Evolutionary conservation across 2,329 filamentous ascomycete species (phyloP).

Genomic region (Alternaria sp.): DNA sequence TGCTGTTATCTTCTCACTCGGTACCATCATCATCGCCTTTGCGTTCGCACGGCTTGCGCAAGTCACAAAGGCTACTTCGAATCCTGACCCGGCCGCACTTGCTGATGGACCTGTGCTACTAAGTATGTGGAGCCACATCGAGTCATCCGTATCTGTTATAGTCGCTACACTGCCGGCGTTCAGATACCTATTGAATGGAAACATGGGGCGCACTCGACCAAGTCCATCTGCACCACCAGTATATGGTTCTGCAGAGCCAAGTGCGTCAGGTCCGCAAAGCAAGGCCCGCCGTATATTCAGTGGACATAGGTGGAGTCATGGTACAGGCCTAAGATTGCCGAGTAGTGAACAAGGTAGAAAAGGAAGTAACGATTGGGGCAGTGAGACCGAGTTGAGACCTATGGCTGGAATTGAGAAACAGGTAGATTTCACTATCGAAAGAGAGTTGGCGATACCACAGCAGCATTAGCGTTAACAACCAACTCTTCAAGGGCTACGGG

Average conservation of each 20-base stretch:
- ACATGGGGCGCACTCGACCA: not conserved
- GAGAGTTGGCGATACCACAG: not conserved
- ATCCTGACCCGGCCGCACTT: not conserved
- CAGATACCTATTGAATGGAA: no score
- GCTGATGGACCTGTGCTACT: no score
- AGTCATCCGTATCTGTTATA: no score
- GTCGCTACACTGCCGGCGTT: no score
- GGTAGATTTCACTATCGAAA: not conserved
- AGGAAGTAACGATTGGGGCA: not conserved
- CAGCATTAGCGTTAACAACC: accelerated
- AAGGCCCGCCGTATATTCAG: not conserved
- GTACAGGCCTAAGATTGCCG: not conserved
- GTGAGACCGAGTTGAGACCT: not conserved
- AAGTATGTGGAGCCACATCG: no score
- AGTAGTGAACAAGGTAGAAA: not conserved
- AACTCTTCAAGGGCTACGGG: no score
- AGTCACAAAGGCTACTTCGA: not conserved
- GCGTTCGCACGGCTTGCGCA: not conserved
- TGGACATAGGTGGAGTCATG: not conserved
- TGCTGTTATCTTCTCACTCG: not conserved
- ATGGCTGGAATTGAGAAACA: not conserved
- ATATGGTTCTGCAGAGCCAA: not conserved
- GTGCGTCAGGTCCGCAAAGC: not conserved
- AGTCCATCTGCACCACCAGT: not conserved
- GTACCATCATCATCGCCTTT: not conserved